Conservation (phyloP, 805 yeast genomes). For the Candida awuae region DNA sequence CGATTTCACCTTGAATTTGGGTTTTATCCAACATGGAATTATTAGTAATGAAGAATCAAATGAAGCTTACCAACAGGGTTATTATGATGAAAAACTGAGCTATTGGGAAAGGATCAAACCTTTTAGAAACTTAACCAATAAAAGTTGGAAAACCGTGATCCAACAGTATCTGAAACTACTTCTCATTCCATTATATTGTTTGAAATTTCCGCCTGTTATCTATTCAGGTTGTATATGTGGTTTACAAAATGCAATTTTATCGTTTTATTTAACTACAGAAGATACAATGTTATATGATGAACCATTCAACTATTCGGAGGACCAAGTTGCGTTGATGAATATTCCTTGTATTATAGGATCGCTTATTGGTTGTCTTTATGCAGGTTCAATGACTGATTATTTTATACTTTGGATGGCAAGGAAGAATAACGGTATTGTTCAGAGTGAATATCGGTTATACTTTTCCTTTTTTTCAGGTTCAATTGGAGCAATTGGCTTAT, state of each 20-base stretch:
- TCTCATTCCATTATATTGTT: slow-evolving; percentile 20
- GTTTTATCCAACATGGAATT: slow-evolving; percentile 24
- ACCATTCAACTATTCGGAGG: slow-evolving; percentile 58
- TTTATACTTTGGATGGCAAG: slow-evolving; percentile 61
- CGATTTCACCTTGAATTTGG: slow-evolving; percentile 17
- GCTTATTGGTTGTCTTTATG: slow-evolving; percentile 54
- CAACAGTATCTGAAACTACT: slow-evolving; percentile 35
- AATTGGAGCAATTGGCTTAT: slow-evolving; percentile 50
- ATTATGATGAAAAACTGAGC: slow-evolving; percentile 16
- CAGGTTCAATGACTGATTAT: slow-evolving; percentile 56
- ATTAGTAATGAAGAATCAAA: slow-evolving; percentile 20
- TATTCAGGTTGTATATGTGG: slow-evolving; percentile 71
- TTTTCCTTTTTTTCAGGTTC: slow-evolving; percentile 50
- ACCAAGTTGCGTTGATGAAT: slow-evolving; percentile 69
- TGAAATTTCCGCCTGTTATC: slow-evolving; percentile 50
- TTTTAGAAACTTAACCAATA: slow-evolving; percentile 8
- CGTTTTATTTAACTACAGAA: slow-evolving; percentile 67
- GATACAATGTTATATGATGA: slow-evolving; percentile 53
- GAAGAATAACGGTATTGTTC: slow-evolving; percentile 49
- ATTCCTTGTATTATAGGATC: slow-evolving; percentile 65
- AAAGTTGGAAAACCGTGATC: slow-evolving; percentile 4
- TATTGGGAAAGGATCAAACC: slow-evolving; percentile 14
- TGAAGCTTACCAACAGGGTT: slow-evolving; percentile 18
- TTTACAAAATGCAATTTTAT: slow-evolving; percentile 62
- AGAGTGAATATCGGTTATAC: slow-evolving; percentile 56